phyloP scores from a whole-genome alignment of 1,139 yeast genomes.

The Blastobotrys illinoisensis region DNA sequence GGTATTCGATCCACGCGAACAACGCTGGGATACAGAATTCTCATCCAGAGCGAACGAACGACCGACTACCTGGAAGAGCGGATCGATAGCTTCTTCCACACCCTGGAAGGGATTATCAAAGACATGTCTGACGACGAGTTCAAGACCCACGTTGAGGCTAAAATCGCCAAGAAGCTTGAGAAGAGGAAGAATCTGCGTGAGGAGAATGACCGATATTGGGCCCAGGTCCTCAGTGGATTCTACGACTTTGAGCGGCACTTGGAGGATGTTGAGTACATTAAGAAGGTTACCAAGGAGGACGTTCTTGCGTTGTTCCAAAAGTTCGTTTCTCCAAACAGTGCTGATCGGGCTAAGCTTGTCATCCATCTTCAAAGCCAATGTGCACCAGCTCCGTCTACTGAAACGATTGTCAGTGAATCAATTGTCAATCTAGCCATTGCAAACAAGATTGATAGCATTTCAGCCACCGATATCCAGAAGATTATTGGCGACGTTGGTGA shows the following conservation, averaged over 20 bases:
- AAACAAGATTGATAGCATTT: conserved; percentile 49
- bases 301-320: conserved; percentile 50
- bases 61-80: conserved; percentile 71
- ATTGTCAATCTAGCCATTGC: conserved; percentile 55
- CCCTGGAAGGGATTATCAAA: conserved; percentile 37
- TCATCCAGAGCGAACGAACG: conserved; percentile 80
- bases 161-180: conserved; percentile 59
- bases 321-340: conserved; percentile 41
- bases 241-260: conserved; percentile 61
- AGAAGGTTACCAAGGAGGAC: conserved; percentile 50
- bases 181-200: conserved; percentile 73
- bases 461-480: conserved; percentile 20
- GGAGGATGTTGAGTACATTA: conserved; percentile 53
- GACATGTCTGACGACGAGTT: conserved; percentile 57
- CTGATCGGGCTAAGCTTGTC: conserved; percentile 43
- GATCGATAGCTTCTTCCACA: conserved; percentile 57
- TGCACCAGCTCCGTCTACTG: conserved; percentile 23
- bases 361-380: conserved; percentile 65
- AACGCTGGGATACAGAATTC: conserved; percentile 68
- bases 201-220: conserved; percentile 64
- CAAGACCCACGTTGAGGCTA: conserved; percentile 60
- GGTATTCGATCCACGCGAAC: conserved; percentile 66
- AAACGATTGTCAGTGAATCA: conserved; percentile 18
- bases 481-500: conserved; percentile 10
- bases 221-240: conserved; percentile 64